A percentile compares a stretch with the other conserved stretches of the same genome.
Conservation (phyloP, 176 grass and related monocot species). For the Ampelocalamus luodianensis region DNA sequence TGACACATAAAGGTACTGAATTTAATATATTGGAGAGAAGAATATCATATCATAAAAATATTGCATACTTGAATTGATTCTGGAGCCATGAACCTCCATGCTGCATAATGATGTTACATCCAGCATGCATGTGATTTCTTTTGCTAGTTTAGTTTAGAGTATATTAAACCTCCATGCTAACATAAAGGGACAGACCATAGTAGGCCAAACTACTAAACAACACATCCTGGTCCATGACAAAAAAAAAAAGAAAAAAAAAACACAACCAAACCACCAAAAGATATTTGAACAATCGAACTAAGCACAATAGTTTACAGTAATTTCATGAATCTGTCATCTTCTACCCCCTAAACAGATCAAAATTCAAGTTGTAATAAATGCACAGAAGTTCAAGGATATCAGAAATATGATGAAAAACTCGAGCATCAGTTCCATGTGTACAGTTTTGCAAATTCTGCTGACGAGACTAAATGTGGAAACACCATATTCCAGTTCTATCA, state of each 20-base stretch:
- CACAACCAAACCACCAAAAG: neutral
- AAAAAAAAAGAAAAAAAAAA: neutral
- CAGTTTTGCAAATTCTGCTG: neutral
- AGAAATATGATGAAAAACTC: neutral
- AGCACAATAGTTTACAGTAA: neutral
- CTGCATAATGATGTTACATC: conserved; percentile 19
- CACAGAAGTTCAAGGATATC: conserved; percentile 8
- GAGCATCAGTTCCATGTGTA: neutral
- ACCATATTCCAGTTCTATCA: neutral
- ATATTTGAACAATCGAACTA: neutral
- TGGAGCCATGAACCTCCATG: conserved; percentile 5
- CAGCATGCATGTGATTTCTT: neutral
- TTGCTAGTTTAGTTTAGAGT: neutral
- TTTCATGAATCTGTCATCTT: neutral
- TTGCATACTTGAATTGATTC: conserved; percentile 3
- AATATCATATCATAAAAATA: conserved; percentile 8
- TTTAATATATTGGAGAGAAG: conserved; percentile 1
- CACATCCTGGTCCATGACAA: neutral
- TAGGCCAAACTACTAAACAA: neutral
- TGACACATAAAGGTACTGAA: neutral
- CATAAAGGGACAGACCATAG: neutral
- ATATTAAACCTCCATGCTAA: neutral
- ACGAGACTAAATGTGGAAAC: neutral
- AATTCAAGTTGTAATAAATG: conserved; percentile 4
- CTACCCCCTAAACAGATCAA: neutral